These are phyloP conservation scores for Echinosophora koreensis DNA, from an alignment of 306 rosid genomes.

Conservation along the genomic window DNA sequence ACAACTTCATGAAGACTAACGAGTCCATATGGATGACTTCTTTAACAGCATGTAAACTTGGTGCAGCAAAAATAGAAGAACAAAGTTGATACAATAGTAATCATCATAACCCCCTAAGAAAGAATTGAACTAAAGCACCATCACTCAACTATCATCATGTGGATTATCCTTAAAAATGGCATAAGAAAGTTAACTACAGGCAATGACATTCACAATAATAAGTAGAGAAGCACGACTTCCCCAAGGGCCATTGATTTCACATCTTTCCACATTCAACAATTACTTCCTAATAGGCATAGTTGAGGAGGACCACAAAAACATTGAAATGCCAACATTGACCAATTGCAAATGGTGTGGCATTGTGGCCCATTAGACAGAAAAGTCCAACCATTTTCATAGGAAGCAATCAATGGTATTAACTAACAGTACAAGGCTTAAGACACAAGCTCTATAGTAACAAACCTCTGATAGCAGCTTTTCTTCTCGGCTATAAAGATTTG, in stretches of 20 bases:
- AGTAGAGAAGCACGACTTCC: not conserved
- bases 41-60: not conserved
- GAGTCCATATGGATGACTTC: not conserved
- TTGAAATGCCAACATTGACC: not conserved
- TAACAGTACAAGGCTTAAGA: constrained; percentile 41
- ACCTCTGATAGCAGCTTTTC: constrained; percentile 92
- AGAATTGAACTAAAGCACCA: too few relatives aligned
- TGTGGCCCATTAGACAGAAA: constrained; percentile 17
- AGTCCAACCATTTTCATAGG: not conserved
- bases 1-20: not conserved
- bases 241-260: not conserved
- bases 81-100: too few relatives aligned
- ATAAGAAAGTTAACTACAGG: too few relatives aligned
- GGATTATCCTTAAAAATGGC: too few relatives aligned
- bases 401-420: constrained; percentile 11
- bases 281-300: not conserved
- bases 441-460: constrained; percentile 43
- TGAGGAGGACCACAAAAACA: not conserved
- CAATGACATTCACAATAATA: not conserved
- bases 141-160: too few relatives aligned
- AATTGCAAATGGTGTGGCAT: constrained; percentile 26
- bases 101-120: too few relatives aligned
- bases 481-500: constrained; percentile 85
- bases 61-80: not conserved
- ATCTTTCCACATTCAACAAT: not conserved